phyloP scores from a whole-genome alignment of 2,329 filamentous ascomycete genomes.

The Verticillium zaregamsianum region DNA sequence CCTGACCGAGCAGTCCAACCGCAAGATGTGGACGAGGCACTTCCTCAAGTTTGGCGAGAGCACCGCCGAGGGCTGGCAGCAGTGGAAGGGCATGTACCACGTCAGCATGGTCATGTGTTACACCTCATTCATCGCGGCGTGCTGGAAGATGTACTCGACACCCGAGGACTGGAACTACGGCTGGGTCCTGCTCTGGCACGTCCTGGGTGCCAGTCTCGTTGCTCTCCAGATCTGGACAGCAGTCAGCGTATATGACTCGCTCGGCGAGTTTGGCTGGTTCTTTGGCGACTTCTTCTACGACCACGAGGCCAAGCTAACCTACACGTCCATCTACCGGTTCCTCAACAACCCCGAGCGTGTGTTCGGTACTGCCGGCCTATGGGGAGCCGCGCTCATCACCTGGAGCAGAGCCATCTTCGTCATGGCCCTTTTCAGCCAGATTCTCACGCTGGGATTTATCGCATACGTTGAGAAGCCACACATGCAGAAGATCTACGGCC shows the following conservation, averaged over 20 bases:
- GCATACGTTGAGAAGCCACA: conserved; percentile 93
- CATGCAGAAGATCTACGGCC: conserved; percentile 96
- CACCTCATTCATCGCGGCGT: conserved; percentile 80
- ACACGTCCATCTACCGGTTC: conserved; percentile 96
- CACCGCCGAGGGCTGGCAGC: conserved; percentile 86
- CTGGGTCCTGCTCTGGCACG: conserved; percentile 81
- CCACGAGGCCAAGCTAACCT: conserved; percentile 81
- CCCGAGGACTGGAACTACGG: conserved; percentile 84
- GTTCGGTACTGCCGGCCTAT: conserved; percentile 89
- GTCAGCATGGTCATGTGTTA: conserved; percentile 89
- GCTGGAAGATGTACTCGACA: conserved; percentile 94
- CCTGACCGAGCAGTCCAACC: conserved; percentile 78
- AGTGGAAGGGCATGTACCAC: conserved; percentile 97
- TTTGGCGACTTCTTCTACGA: conserved; percentile 99
- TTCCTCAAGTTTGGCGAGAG: conserved; percentile 96
- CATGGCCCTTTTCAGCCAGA: conserved; percentile 79
- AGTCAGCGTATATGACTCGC: conserved; percentile 86
- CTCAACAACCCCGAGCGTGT: conserved; percentile 96
- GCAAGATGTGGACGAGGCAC: conserved; percentile 94
- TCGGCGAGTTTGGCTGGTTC: conserved; percentile 98
- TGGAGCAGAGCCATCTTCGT: conserved; percentile 84
- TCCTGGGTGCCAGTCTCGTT: conserved; percentile 75
- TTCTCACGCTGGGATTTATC: conserved; percentile 81
- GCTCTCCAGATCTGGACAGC: conserved; percentile 90
- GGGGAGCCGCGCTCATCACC: conserved; percentile 91